Evolutionary conservation across 2,329 filamentous ascomycete species (phyloP), one percentile per base, ranked within the genome.

Genomic region (Cladophialophora psammophila): DNA sequence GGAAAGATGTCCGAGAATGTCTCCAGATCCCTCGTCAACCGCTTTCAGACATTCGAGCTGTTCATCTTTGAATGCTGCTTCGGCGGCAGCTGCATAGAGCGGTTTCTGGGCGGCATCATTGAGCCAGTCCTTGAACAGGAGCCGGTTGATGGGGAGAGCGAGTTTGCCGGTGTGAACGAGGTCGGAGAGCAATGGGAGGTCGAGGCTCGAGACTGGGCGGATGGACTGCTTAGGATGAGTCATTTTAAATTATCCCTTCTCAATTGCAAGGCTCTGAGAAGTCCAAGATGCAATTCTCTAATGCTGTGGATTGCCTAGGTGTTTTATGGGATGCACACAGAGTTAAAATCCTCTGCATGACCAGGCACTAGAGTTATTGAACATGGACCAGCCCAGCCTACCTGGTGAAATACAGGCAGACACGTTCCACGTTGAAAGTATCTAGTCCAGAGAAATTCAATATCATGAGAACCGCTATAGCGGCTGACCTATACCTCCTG

Each of bases 71-170:
- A 60, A 60, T 15, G 20, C 57, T n/a, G 15, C 8, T 26, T 36
- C 26, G 15, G 50, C 34, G 8, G 57, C 57, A 18, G 20, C 34
- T 35, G 20, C 40, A 12, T 60, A 60, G 12, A 48, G 57, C 15
- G 57, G 57, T 35, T 45, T 60, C 26, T 60, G 57, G 10, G 57
- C 57, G 7, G 40, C 42, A 8, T 60, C 40, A 15, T 60, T 60
- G 15, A 38, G 57, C 57, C 57, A 60, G 10, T 60, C 38, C 13
- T 48, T 50, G 38, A 45, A 48, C 12, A 60, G 31, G 38, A 60
- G 57, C 5, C 57, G 57, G 15, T 60, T 60, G 31, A 60, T 50
- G 20, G 57, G 36, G 12, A 60, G 36, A 5, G 36, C 38, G 10
- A 60, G 36, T 36, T 60, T 60, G 26, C 20, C 50, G 20, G 36